Percentiles rank a stretch among this genome's conserved stretches.
These are phyloP conservation scores for rapeseed (Brassica napus) DNA, from an alignment of 345 rosid genomes.

Conservation along the genomic window Da-Ae NC_063438.1:20663001-20663500, in stretches of 20 bases:
- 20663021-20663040: conserved; percentile 51
- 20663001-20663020: conserved; percentile 71
- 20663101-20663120: conserved; percentile 46
- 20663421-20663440: conserved; percentile 45
- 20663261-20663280: conserved; percentile 41
- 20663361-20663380: conserved; percentile 45
- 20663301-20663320: conserved; percentile 49
- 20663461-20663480: conserved; percentile 58
- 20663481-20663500: conserved; percentile 62
- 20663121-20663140: conserved; percentile 48
- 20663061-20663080: conserved; percentile 53
- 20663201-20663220: conserved; percentile 36
- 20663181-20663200: conserved; percentile 44
- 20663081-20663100: conserved; percentile 51
- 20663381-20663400: conserved; percentile 48
- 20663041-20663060: conserved; percentile 58
- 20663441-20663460: conserved; percentile 50
- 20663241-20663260: conserved; percentile 46
- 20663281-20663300: conserved; percentile 42
- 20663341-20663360: conserved; percentile 45
- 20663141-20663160: conserved; percentile 48
- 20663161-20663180: conserved; percentile 47
- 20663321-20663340: conserved; percentile 58
- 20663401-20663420: conserved; percentile 53
- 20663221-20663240: conserved; percentile 45